Base-by-base conservation (phyloP, 768 basidiomycete species). In the Lenzites betulinus region DNA sequence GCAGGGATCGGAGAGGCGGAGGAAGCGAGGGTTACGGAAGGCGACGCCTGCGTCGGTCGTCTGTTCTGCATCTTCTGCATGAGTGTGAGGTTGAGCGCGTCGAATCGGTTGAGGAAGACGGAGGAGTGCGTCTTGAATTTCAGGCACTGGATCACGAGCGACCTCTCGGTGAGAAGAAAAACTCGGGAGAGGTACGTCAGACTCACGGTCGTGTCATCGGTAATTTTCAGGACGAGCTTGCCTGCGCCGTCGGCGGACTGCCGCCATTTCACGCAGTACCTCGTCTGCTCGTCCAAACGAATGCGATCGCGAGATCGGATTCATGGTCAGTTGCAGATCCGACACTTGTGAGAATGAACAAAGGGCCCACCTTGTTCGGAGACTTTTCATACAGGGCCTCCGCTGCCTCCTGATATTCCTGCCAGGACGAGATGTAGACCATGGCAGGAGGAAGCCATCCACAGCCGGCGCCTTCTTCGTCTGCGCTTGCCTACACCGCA, bases 41-140 rank as follows among this genome's bases (percentile, higher is more conserved):
- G 41, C 20, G 60, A 58, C 36, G 50, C 38, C 42, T 62, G 64
- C 39, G 65, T 60, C 39, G 69, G 69, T 33, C 65, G 65, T 43
- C 66, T 58, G 68, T 94, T 93, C 70, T 86, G 89, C 88, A 94
- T 93, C 76, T 89, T 90, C 67, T 88, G 83, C 79, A 93, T 90
- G 53, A 97, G 79, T 7, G 89, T 85, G 43, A 90, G 82, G 71
- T 96, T 97, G 62, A 98, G 81, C 7, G 88, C 82, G 74, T 98
- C 95, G 77, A 98, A 98, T 66, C 95, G 90, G 80, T 98, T 97
- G 64, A 98, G 87, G 76, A 93, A 93, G 71, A 96, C 88, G 51
- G 92, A 93, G 2, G 95, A 97, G 67, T 89, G 87, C 1, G 95
- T 96, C 75, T 95, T 94, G 81, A 96, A 98, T 75, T 95, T 97